Conservation (phyloP, 495 filamentous ascomycete genomes). For the Chaetomium fimeti region DNA sequence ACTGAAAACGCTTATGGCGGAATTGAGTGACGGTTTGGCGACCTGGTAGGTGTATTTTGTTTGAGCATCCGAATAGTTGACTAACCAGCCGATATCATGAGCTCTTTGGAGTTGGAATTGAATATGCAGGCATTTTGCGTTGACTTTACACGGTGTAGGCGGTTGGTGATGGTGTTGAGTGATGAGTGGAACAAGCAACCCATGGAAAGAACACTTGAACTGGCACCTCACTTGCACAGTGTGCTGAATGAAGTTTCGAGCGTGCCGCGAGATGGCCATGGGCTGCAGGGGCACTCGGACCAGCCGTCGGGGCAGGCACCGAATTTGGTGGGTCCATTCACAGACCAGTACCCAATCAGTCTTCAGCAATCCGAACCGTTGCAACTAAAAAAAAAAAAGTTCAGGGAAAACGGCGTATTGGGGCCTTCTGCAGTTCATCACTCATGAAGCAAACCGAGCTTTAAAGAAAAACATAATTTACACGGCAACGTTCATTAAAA, state of each 20-base stretch:
- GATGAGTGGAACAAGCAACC: neutral
- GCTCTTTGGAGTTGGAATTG: neutral
- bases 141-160: neutral
- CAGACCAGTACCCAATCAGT: neutral
- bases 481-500: neutral
- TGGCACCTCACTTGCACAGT: neutral
- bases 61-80: neutral
- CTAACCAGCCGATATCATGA: neutral
- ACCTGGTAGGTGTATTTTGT: neutral
- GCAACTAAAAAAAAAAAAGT: neutral
- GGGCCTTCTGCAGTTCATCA: neutral
- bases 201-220: neutral
- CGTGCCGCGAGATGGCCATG: too few relatives aligned
- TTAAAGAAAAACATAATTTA: neutral
- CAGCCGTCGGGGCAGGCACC: too few relatives aligned
- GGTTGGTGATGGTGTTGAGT: constrained; percentile 1
- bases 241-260: too few relatives aligned
- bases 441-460: neutral
- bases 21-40: neutral
- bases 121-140: neutral
- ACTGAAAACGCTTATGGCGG: neutral
- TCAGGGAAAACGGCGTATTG: neutral
- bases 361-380: neutral
- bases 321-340: neutral
- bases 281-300: too few relatives aligned